Conservation (phyloP, 2,329 filamentous ascomycete species). For the Trichoderma semiorbis region DNA sequence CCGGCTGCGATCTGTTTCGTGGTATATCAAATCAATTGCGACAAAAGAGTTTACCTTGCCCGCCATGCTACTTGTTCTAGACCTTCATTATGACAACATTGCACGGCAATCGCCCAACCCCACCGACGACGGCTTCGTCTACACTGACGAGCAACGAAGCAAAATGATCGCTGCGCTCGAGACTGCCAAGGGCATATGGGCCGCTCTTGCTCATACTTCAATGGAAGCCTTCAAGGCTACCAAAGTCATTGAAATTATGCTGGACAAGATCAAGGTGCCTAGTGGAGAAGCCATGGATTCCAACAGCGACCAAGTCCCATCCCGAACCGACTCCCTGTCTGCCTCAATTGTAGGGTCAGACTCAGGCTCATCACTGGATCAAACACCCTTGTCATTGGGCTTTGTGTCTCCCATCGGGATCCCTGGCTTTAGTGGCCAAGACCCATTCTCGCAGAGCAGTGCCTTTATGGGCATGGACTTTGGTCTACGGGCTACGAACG, state of each 20-base stretch:
- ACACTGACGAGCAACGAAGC: slow-evolving; percentile 58
- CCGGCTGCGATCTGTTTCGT: slow-evolving; percentile 68
- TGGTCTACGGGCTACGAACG: slow-evolving; percentile 28
- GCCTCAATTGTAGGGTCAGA: slow-evolving; percentile 39
- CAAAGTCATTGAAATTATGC: slow-evolving; percentile 76
- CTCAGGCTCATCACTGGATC: slow-evolving; percentile 40
- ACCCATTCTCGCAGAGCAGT: slow-evolving; percentile 36
- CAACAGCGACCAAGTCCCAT: slow-evolving; percentile 10
- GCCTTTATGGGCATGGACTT: slow-evolving; percentile 46
- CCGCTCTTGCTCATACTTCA: slow-evolving; percentile 68
- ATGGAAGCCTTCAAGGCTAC: slow-evolving; percentile 90
- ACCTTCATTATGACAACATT: slow-evolving; percentile 69
- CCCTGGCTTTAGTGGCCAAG: slow-evolving; percentile 25
- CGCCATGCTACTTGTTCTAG: slow-evolving; percentile 78
- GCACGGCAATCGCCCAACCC: slow-evolving; percentile 39
- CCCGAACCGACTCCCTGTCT: slow-evolving; percentile 25
- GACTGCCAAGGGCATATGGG: slow-evolving; percentile 74
- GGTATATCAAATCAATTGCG: slow-evolving; percentile 74
- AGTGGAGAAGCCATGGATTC: background rate
- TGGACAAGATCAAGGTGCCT: slow-evolving; percentile 64
- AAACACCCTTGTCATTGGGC: slow-evolving; percentile 27
- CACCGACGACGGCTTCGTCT: slow-evolving; percentile 48
- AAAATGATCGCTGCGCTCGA: slow-evolving; percentile 77
- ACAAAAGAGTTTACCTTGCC: slow-evolving; percentile 84
- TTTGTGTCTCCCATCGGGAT: slow-evolving; percentile 28